A percentile compares a stretch with the other conserved stretches of the same genome.
Evolutionary conservation across 1,284 basidiomycete genomes (phyloP).

Genomic region (Cryptococcus floricola): DNA sequence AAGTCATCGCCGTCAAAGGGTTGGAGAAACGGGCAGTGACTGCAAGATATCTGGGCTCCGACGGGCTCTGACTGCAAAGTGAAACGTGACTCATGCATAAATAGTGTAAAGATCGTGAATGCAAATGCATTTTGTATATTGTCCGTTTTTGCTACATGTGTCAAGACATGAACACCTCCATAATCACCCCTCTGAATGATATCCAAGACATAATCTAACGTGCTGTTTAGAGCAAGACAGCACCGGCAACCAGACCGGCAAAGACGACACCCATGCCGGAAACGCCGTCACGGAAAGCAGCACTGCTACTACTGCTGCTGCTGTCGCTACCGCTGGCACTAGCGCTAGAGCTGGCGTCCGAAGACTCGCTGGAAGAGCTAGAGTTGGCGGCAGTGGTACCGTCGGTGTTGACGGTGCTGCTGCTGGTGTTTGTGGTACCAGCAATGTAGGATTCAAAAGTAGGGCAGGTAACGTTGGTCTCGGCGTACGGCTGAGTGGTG

Average conservation of each 20-base stretch:
- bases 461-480: slow-evolving; percentile 46
- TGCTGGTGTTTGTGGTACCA: not conserved
- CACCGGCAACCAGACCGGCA: not conserved
- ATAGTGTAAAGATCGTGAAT: not conserved
- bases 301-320: not conserved
- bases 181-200: no score
- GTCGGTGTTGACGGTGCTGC: not conserved
- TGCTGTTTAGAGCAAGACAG: not conserved
- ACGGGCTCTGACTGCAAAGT: not conserved
- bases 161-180: not conserved
- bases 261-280: not conserved
- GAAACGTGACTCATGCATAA: not conserved
- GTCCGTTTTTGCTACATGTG: not conserved
- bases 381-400: not conserved
- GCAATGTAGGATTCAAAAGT: slow-evolving; percentile 26
- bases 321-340: not conserved
- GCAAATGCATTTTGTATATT: not conserved
- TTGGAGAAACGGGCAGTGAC: slow-evolving; percentile 63
- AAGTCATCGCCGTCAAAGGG: slow-evolving; percentile 60
- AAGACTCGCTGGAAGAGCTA: not conserved
- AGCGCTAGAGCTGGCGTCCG: not conserved
- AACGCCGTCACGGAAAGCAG: not conserved
- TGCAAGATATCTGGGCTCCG: slow-evolving; percentile 49
- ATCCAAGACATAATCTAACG: not conserved
- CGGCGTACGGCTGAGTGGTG: slow-evolving; percentile 51